phyloP scores from a whole-genome alignment of 805 yeast species.

The Cyberlindnera veronae region DNA sequence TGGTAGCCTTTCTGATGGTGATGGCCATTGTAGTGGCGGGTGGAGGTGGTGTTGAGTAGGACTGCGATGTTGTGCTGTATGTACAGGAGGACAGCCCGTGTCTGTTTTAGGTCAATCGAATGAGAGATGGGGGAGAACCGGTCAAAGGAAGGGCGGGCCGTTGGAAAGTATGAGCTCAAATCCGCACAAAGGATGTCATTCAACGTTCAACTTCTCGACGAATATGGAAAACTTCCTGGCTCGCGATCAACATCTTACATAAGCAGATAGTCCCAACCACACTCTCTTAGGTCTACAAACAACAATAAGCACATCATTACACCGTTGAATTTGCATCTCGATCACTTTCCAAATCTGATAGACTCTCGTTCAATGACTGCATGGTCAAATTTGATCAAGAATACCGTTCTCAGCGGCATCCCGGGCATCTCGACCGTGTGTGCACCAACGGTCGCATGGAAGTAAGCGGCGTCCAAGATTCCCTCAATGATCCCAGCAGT shows the following conservation, averaged over 20 bases:
- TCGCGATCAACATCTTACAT: too few species aligned
- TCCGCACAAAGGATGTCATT: too few species aligned
- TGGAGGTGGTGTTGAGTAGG: too few species aligned
- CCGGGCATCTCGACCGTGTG: conserved; percentile 66
- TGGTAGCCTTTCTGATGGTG: conserved; percentile 83
- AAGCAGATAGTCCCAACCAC: too few species aligned
- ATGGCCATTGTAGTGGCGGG: conserved; percentile 56
- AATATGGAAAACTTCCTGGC: too few species aligned
- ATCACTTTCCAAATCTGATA: conserved; percentile 34
- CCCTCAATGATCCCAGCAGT: conserved; percentile 86
- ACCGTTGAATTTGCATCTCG: background rate
- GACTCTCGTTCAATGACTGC: conserved; percentile 53
- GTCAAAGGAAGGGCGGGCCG: too few species aligned
- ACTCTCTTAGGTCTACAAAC: too few species aligned
- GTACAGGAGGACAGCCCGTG: background rate
- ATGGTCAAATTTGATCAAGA: conserved; percentile 65
- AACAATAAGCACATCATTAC: too few species aligned
- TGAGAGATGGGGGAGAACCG: too few species aligned
- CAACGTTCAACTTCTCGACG: too few species aligned
- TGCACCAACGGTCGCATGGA: conserved; percentile 77
- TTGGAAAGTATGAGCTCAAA: too few species aligned
- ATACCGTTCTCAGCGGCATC: conserved; percentile 66
- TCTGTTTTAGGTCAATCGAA: background rate
- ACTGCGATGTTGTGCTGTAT: too few species aligned
- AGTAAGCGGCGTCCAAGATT: conserved; percentile 67